Conservation (phyloP, 306 rosid genomes). For the Rosa persica region DNA sequence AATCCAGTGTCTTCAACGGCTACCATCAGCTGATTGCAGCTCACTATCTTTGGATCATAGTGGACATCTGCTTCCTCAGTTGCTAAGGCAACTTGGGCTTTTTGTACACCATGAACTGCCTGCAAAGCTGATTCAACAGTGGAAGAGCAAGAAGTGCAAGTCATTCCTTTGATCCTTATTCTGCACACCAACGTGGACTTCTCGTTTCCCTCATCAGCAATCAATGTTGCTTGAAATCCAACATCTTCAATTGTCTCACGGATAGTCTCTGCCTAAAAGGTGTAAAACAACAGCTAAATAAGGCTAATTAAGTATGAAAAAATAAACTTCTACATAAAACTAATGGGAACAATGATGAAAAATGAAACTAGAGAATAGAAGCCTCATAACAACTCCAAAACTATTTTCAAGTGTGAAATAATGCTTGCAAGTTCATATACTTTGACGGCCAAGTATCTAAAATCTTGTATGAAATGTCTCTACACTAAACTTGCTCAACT, state of each 20-base stretch:
- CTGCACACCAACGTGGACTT: conserved; percentile 47
- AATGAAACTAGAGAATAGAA: background rate
- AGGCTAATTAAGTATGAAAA: too few relatives aligned
- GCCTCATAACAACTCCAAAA: background rate
- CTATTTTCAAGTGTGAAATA: background rate
- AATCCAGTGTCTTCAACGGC: conserved; percentile 48
- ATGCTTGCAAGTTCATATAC: too few relatives aligned
- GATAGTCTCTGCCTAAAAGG: conserved; percentile 54
- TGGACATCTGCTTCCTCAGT: conserved; percentile 68
- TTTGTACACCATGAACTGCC: conserved; percentile 41
- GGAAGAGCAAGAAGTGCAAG: conserved; percentile 65
- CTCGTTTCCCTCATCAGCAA: conserved; percentile 32
- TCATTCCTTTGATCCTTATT: conserved; percentile 58
- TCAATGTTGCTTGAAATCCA: conserved; percentile 58
- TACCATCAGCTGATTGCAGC: conserved; percentile 36
- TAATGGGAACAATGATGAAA: background rate
- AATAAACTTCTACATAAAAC: background rate
- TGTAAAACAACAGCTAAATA: background rate
- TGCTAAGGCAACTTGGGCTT: conserved; percentile 63
- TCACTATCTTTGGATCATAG: conserved; percentile 50
- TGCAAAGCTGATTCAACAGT: conserved; percentile 49
- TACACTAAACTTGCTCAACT: background rate
- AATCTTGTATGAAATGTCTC: background rate
- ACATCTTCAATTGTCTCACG: conserved; percentile 68
- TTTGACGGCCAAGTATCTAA: background rate